Evolutionary conservation across 495 filamentous ascomycete genomes (phyloP), one percentile per base, ranked within the genome.

Genomic region (Emericellopsis terricola): DNA sequence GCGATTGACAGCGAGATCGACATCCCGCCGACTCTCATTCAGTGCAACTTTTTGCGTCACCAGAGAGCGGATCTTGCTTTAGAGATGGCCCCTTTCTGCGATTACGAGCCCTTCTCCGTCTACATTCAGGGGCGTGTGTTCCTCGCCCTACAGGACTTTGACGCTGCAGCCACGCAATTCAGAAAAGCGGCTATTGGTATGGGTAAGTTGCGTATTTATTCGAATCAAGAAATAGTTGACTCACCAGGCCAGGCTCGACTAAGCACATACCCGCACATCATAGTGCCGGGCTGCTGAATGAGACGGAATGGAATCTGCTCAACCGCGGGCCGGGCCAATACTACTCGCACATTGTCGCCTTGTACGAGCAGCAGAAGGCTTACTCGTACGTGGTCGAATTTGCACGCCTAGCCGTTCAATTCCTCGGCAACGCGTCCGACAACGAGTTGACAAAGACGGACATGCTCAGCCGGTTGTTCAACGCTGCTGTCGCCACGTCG

Each of bases 121-220:
- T 99, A 99, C 51, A 62, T 94, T 10, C 81, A 82, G 50, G 87
- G 80, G 9, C 78, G 91, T 21, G 62, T 89, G 29, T 68, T 75
- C 47, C 62, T 94, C 13, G 69, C 74, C 10, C 71, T 71, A 45
- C 71, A 71, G 15, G 78, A 89, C 44, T 70, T 69, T 44, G 67
- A 70, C 24, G 65, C 68, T 36, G 89, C 91, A 29, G 67, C 81
- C 13, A 56, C 69, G 14, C 71, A 75, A 41, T 94, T 99, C 55
- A 73, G 72, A 34, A 85, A 78, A 42, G 81, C 83, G 37, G 78
- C 83, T 3, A 79, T 78, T 47, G 76, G 76, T 26, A 68, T 96
- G 40, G 73, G 84, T 83, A 70, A 56, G 74, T 70, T 28, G 33
- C 34, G 29, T 7, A 19, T 21, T 5, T 13, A 20, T 26, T 24